These are phyloP conservation scores for Calycina herbarum DNA, from an alignment of 2,329 filamentous ascomycete genomes.

Conservation along the genomic window DNA sequence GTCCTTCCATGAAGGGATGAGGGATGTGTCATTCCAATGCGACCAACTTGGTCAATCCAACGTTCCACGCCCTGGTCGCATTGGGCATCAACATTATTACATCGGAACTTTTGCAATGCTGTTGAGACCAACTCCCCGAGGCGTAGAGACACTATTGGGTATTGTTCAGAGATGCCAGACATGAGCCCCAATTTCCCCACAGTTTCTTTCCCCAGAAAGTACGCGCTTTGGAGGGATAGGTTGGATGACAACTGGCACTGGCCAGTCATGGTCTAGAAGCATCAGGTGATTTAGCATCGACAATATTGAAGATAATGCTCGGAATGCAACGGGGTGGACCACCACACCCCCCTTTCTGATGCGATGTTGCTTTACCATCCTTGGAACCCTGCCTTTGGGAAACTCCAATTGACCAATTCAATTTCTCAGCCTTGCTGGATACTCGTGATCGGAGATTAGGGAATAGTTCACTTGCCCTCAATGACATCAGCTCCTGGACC, in stretches of 20 bases:
- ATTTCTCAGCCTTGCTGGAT: slow-evolving; percentile 5
- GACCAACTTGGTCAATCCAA: neutral
- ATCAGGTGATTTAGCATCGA: slow-evolving; percentile 3
- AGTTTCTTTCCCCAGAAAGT: neutral
- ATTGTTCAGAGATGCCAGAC: neutral
- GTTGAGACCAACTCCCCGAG: neutral
- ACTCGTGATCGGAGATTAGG: slow-evolving; percentile 18
- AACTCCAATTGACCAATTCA: slow-evolving; percentile 1
- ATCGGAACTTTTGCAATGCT: neutral
- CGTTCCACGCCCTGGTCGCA: neutral
- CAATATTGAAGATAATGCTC: slow-evolving; percentile 1
- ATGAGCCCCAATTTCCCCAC: slow-evolving; percentile 3
- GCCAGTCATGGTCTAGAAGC: neutral
- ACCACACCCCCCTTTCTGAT: neutral
- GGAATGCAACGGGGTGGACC: neutral
- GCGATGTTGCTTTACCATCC: neutral
- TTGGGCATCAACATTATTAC: slow-evolving; percentile 4
- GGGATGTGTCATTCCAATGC: neutral
- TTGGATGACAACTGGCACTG: slow-evolving; percentile 2
- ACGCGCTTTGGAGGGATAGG: slow-evolving; percentile 1
- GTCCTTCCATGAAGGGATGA: neutral
- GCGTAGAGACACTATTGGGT: neutral
- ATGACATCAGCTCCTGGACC: slow-evolving; percentile 15
- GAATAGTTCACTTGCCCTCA: neutral
- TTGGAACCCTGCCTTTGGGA: neutral